Conservation (phyloP, 768 basidiomycete genomes). For the Nevesoporus exiguus region DNA sequence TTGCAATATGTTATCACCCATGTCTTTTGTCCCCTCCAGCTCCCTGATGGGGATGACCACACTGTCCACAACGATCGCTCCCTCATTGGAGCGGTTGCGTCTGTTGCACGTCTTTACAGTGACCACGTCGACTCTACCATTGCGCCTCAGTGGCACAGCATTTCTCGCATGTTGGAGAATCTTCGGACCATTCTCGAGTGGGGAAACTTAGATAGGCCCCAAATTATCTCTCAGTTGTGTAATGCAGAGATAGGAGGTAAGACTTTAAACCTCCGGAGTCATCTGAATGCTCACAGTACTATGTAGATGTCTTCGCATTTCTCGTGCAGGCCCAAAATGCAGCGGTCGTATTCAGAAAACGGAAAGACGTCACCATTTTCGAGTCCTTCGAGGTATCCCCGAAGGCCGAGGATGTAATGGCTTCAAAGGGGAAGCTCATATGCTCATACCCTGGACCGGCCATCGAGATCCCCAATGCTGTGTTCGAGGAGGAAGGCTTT, state of each 20-base stretch:
- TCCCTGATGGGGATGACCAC: constrained; percentile 38
- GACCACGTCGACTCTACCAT: neutral
- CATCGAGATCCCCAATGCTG: constrained; percentile 32
- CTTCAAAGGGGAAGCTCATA: constrained; percentile 39
- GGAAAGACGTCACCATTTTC: constrained; percentile 28
- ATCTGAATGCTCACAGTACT: neutral
- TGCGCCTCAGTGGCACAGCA: constrained; percentile 27
- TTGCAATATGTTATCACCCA: constrained; percentile 38
- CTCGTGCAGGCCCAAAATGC: constrained; percentile 47
- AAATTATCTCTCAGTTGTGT: constrained; percentile 14
- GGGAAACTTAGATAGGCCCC: constrained; percentile 1
- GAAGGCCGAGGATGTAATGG: constrained; percentile 34
- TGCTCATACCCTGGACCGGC: constrained; percentile 46
- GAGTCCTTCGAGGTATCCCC: constrained; percentile 49
- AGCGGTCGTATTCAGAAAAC: constrained; percentile 38
- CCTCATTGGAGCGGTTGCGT: constrained; percentile 21
- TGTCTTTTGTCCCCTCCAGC: constrained; percentile 40
- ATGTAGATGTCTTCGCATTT: constrained; percentile 35
- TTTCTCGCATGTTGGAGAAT: constrained; percentile 32
- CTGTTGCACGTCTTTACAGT: constrained; percentile 21
- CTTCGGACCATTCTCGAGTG: constrained; percentile 7
- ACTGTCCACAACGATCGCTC: constrained; percentile 23
- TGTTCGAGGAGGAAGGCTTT: constrained; percentile 31
- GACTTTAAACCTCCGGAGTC: neutral
- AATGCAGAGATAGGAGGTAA: constrained; percentile 22